Evolutionary conservation across 495 filamentous ascomycete species (phyloP).

Genomic region (Elasticomyces elasticus): DNA sequence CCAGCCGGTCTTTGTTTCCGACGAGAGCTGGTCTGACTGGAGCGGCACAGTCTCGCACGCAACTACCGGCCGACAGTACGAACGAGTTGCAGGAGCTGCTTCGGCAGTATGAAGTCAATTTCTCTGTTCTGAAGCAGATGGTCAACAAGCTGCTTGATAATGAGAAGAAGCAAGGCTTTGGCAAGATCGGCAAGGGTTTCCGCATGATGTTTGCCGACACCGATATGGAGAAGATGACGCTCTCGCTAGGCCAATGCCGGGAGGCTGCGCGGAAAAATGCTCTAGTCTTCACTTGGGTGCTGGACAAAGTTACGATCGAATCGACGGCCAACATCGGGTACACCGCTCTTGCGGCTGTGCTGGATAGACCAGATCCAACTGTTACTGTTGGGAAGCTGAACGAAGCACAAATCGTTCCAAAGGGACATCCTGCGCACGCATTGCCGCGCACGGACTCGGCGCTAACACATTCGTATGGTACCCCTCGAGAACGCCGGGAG

Average conservation of each 20-base stretch:
- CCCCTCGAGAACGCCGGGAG: background rate
- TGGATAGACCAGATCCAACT: conserved; percentile 32
- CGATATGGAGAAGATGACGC: conserved; percentile 37
- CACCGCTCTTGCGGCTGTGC: conserved; percentile 39
- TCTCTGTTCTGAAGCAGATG: conserved; percentile 42
- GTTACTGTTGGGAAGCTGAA: background rate
- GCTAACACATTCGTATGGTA: too few relatives aligned
- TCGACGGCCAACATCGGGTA: conserved; percentile 38
- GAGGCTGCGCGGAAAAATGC: conserved; percentile 38
- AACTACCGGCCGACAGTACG: conserved; percentile 38
- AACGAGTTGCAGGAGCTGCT: conserved; percentile 44
- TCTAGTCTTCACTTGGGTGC: conserved; percentile 38
- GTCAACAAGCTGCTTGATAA: conserved; percentile 40
- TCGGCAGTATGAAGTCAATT: conserved; percentile 36
- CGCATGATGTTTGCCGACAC: conserved; percentile 41
- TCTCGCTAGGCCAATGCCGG: conserved; percentile 27
- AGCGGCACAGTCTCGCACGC: conserved; percentile 26
- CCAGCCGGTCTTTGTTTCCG: conserved; percentile 42
- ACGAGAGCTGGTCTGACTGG: conserved; percentile 43
- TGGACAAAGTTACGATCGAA: conserved; percentile 35
- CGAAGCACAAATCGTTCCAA: background rate
- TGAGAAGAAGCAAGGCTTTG: conserved; percentile 37
- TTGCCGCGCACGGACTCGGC: too few relatives aligned
- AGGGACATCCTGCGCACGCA: background rate
- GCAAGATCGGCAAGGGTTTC: conserved; percentile 35